phyloP scores from a whole-genome alignment of 176 grass and related monocot genomes.

The Avena insularis region DNA sequence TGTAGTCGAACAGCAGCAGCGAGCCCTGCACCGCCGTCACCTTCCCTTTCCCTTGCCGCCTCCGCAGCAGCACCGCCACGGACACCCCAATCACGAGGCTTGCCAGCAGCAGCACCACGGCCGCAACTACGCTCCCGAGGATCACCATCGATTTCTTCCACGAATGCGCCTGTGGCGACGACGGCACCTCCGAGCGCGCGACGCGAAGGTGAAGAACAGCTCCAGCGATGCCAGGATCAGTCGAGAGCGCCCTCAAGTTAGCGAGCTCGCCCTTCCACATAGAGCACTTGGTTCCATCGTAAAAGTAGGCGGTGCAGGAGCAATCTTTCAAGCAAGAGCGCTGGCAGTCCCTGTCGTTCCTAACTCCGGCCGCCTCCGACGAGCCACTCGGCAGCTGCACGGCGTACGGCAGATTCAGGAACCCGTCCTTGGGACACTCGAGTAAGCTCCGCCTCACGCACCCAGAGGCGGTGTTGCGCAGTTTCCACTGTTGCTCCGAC shows the following conservation, averaged over 20 bases:
- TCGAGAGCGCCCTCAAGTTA: constrained; percentile 18
- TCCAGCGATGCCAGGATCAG: background rate
- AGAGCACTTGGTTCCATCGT: constrained; percentile 39
- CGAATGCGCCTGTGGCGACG: constrained; percentile 7
- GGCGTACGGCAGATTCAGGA: constrained; percentile 42
- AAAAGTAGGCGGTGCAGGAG: constrained; percentile 46
- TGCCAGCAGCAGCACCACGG: constrained; percentile 41
- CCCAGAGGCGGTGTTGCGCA: constrained; percentile 39
- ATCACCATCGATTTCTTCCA: constrained; percentile 56
- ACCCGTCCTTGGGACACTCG: constrained; percentile 43
- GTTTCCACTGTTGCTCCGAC: constrained; percentile 33
- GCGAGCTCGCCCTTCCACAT: constrained; percentile 50
- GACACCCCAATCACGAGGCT: constrained; percentile 22
- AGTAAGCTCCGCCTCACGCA: constrained; percentile 43
- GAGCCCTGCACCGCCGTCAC: constrained; percentile 53
- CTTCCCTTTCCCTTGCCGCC: constrained; percentile 44
- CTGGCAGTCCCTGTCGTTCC: constrained; percentile 46
- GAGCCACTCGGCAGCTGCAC: constrained; percentile 44
- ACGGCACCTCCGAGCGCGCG: constrained; percentile 43
- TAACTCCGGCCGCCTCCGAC: constrained; percentile 17
- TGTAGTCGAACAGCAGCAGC: constrained; percentile 54
- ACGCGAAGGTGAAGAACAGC: constrained; percentile 47
- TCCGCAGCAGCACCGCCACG: constrained; percentile 32
- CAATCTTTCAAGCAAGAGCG: constrained; percentile 46
- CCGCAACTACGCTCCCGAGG: constrained; percentile 5